Evolutionary conservation across 1,139 yeast genomes (phyloP).

Genomic region (Kluyveromyces sp.): DNA sequence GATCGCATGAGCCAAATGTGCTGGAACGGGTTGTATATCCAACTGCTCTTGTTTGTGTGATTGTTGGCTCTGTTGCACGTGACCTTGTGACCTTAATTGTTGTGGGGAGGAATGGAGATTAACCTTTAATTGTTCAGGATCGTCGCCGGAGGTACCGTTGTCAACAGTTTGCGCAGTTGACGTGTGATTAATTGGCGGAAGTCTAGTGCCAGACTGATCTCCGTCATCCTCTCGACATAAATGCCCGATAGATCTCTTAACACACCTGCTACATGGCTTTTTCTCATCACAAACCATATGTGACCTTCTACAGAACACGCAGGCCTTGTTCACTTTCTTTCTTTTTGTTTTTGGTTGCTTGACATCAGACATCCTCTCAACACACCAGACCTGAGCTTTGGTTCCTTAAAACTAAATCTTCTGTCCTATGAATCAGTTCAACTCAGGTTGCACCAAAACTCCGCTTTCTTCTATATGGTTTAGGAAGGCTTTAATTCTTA

Average conservation of each 20-base stretch:
- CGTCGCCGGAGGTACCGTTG: neutral
- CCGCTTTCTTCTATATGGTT: no score
- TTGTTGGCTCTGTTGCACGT: slow-evolving; percentile 8
- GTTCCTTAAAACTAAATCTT: neutral
- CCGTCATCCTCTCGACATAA: slow-evolving; percentile 65
- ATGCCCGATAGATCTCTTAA: slow-evolving; percentile 83
- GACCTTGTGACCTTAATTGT: neutral
- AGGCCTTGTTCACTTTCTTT: slow-evolving; percentile 41
- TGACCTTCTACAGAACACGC: slow-evolving; percentile 86
- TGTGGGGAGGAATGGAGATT: neutral
- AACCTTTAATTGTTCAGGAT: neutral
- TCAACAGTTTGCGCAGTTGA: neutral
- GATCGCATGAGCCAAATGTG: slow-evolving; percentile 13
- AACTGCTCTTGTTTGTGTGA: slow-evolving; percentile 6
- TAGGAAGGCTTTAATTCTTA: no score
- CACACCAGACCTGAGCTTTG: neutral
- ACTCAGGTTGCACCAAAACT: no score
- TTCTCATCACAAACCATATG: slow-evolving; percentile 90
- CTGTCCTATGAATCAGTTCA: no score
- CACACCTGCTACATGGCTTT: slow-evolving; percentile 83
- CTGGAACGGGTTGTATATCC: slow-evolving; percentile 22
- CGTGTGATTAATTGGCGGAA: no score
- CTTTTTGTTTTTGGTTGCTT: slow-evolving; percentile 8
- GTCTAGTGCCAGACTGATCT: slow-evolving; percentile 3
- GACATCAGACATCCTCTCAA: neutral